Conservation (phyloP, 208 protist species). For the Crithidia thermophila region DNA sequence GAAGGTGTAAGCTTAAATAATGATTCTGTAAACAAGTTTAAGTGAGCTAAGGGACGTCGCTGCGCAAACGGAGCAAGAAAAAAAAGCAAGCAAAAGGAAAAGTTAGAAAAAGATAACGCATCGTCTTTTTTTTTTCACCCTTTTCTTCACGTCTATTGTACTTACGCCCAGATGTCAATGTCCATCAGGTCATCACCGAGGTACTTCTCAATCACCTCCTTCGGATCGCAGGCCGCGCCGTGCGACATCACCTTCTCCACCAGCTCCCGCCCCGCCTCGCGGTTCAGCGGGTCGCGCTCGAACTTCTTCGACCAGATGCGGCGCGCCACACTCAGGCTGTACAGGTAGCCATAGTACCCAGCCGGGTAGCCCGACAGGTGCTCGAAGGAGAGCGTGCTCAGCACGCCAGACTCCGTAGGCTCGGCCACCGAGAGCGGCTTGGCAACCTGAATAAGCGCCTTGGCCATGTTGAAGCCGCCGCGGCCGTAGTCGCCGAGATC, state of each 20-base stretch:
- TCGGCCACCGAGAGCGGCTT: conserved; percentile 79
- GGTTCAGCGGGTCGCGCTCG: conserved; percentile 83
- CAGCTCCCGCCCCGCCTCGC: conserved; percentile 77
- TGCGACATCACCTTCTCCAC: conserved; percentile 86
- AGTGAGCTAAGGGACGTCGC: too few species aligned
- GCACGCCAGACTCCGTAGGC: conserved; percentile 68
- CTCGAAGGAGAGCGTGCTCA: conserved; percentile 86
- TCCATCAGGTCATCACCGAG: conserved; percentile 85
- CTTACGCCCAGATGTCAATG: conserved; percentile 87
- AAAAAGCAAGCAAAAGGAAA: background rate
- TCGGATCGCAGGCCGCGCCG: conserved; percentile 87
- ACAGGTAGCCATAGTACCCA: conserved; percentile 94
- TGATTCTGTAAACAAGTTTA: too few species aligned
- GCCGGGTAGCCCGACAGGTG: conserved; percentile 92
- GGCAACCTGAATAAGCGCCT: conserved; percentile 78
- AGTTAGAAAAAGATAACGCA: background rate
- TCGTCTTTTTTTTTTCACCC: conserved; percentile 10
- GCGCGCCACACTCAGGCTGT: conserved; percentile 86
- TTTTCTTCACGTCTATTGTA: background rate
- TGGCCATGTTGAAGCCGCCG: conserved; percentile 81
- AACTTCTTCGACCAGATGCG: conserved; percentile 94
- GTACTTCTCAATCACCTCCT: conserved; percentile 79
- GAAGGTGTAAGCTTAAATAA: too few species aligned
- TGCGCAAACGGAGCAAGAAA: too few species aligned
- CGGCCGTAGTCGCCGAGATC: conserved; percentile 74